A percentile compares a stretch with the other conserved stretches of the same genome.
Conservation (phyloP, 2,329 filamentous ascomycete species). For the Talaromyces islandicus region DNA sequence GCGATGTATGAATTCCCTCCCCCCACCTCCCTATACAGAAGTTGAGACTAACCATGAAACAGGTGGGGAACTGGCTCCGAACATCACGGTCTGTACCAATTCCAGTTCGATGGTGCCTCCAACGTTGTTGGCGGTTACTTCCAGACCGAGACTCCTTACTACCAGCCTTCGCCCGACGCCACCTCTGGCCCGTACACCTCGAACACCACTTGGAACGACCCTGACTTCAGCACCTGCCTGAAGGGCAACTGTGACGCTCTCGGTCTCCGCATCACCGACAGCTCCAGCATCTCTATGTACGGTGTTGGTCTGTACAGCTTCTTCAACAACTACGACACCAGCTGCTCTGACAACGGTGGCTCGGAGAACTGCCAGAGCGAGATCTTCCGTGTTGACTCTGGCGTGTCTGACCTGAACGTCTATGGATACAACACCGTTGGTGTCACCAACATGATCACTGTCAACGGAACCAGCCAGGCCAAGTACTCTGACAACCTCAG, state of each 20-base stretch:
- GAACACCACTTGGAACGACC: slow-evolving; percentile 27
- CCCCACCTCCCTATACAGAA: not conserved
- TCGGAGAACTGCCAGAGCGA: slow-evolving; percentile 42
- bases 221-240: slow-evolving; percentile 26
- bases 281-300: slow-evolving; percentile 40
- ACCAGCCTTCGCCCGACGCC: slow-evolving; percentile 31
- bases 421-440: slow-evolving; percentile 47
- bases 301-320: slow-evolving; percentile 51
- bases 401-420: slow-evolving; percentile 17
- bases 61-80: slow-evolving; percentile 41
- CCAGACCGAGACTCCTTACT: slow-evolving; percentile 34
- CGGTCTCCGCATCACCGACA: slow-evolving; percentile 44
- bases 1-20: slow-evolving; percentile 27
- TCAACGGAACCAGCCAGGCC: slow-evolving; percentile 39
- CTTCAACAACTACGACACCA: slow-evolving; percentile 48
- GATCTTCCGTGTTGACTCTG: slow-evolving; percentile 45
- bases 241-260: slow-evolving; percentile 38
- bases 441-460: slow-evolving; percentile 40
- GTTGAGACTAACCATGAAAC: not conserved
- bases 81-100: slow-evolving; percentile 45
- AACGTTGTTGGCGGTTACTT: slow-evolving; percentile 30
- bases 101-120: slow-evolving; percentile 37
- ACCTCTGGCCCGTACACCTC: slow-evolving; percentile 24
- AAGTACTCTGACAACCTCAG: slow-evolving; percentile 43
- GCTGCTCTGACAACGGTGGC: slow-evolving; percentile 34